Evolutionary conservation across 2,329 filamentous ascomycete species (phyloP), one percentile per base, ranked within the genome.

Genomic region (Penicillium sp.): DNA sequence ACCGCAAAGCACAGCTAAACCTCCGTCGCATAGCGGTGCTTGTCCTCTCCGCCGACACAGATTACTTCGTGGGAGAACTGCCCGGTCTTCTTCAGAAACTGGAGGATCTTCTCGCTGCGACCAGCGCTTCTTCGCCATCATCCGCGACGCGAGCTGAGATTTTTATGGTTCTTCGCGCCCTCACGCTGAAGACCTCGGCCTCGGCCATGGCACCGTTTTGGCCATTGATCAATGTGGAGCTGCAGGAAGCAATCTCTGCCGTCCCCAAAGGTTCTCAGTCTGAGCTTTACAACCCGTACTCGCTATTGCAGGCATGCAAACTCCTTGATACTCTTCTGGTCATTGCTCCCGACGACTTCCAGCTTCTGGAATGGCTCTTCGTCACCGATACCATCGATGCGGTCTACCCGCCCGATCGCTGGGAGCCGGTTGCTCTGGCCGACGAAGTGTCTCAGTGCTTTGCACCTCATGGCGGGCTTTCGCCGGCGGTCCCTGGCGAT

Each of bases 301-400:
- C 84, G 2, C 70, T 95, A 11, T 69, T 98, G 2, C 90, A 98
- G 61, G 89, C 88, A 0, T 95, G 89, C 67, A 98, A 96, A 60
- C 74, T 98, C 2, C 75, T 98, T 3, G 92, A 98, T 56, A 72
- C 88, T 13, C 72, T 98, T n/a, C 76, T 96, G 10, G 82, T 87
- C 29, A 73, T 89, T 6, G 83, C 85, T 3, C 90, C 89, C 0
- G 92, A 98, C 51, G 92, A 98, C 61, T 98, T 96, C 66, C 92
- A 96, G 63, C 76, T 96, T n/a, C 84, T 94, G 55, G 87, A 95
- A 69, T 98, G 92, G 92, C 77, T 96, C 3, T 98, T 95, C 62
- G 82, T 98, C 38, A 94, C 88, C 1, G 92, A 98, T 64, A 96
- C 90, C 10, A 89, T 95, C 48, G 92, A 98, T 55, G 89, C 92